A percentile compares a stretch with the other conserved stretches of the same genome.
These are phyloP conservation scores for Novymonas esmeraldas DNA, from an alignment of 208 protist species.

Conservation along the genomic window DNA sequence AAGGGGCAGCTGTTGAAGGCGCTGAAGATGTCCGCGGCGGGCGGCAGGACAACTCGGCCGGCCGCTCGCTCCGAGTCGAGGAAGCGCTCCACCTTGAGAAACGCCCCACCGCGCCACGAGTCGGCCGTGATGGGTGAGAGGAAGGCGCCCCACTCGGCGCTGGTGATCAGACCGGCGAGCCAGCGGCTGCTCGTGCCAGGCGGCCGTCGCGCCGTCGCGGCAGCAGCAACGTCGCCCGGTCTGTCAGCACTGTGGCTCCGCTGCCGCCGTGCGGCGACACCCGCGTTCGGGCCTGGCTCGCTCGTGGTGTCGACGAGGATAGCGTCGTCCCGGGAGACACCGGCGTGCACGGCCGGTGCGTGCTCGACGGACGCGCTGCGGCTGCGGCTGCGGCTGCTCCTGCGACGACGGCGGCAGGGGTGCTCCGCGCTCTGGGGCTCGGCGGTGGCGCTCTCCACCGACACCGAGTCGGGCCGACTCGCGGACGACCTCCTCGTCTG, in stretches of 20 bases:
- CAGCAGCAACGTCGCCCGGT: no score
- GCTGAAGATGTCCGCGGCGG: constrained; percentile 82
- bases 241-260: no score
- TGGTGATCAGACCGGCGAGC: constrained; percentile 53
- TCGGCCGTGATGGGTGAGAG: constrained; percentile 55
- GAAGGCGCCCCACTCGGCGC: constrained; percentile 56
- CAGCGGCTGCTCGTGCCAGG: constrained; percentile 17
- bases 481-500: no score
- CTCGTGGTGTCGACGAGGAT: constrained; percentile 6
- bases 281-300: background rate
- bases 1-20: constrained; percentile 94
- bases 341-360: background rate
- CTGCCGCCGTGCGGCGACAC: no score
- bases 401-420: no score
- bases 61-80: constrained; percentile 47
- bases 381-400: background rate
- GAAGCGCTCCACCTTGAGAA: constrained; percentile 69
- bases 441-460: background rate
- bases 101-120: constrained; percentile 41
- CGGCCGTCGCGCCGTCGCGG: background rate
- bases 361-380: background rate
- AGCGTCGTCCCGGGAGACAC: background rate
- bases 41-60: constrained; percentile 81
- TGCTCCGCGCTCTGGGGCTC: no score
- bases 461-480: background rate